Conservation (phyloP, 2,329 filamentous ascomycete genomes). For the Malbranchea zuffiana region DNA sequence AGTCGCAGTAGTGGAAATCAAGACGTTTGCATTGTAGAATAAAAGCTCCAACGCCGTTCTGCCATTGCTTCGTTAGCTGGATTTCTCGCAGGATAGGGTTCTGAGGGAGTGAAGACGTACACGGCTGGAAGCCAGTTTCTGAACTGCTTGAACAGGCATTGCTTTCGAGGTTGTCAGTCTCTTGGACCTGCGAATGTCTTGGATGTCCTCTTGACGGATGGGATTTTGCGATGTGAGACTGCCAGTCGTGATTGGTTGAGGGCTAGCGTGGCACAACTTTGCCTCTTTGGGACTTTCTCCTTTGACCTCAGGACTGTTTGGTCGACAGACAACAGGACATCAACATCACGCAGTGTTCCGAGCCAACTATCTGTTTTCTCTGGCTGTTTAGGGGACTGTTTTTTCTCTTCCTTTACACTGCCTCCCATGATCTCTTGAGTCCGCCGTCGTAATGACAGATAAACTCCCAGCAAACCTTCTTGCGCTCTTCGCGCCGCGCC, state of each 20-base stretch:
- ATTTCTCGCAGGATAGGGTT: background rate
- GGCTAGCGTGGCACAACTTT: slow-evolving; percentile 5
- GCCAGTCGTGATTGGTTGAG: slow-evolving; percentile 20
- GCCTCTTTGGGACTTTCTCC: slow-evolving; percentile 8
- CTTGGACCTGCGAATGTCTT: background rate
- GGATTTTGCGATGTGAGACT: background rate
- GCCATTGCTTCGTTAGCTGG: slow-evolving; percentile 12
- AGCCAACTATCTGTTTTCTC: slow-evolving; percentile 20
- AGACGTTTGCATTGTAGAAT: slow-evolving; percentile 94
- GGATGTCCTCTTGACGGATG: slow-evolving; percentile 5
- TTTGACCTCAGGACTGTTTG: too few species aligned
- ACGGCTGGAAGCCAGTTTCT: slow-evolving; percentile 45
- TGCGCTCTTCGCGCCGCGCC: slow-evolving; percentile 88
- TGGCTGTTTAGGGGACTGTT: background rate
- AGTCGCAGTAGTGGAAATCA: slow-evolving; percentile 96
- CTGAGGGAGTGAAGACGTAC: slow-evolving; percentile 31
- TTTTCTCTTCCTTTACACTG: slow-evolving; percentile 4
- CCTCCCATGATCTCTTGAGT: background rate
- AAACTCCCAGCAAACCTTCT: slow-evolving; percentile 87
- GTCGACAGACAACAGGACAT: background rate
- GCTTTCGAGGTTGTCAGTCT: slow-evolving; percentile 8
- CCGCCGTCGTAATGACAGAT: slow-evolving; percentile 62
- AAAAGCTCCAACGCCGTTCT: slow-evolving; percentile 97
- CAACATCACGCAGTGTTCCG: background rate
- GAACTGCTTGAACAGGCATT: slow-evolving; percentile 40